Percentiles rank a stretch among this genome's conserved stretches.
Conservation (phyloP, 371 early-diverging fungal genomes). For the Rhizopus microsporus region DNA sequence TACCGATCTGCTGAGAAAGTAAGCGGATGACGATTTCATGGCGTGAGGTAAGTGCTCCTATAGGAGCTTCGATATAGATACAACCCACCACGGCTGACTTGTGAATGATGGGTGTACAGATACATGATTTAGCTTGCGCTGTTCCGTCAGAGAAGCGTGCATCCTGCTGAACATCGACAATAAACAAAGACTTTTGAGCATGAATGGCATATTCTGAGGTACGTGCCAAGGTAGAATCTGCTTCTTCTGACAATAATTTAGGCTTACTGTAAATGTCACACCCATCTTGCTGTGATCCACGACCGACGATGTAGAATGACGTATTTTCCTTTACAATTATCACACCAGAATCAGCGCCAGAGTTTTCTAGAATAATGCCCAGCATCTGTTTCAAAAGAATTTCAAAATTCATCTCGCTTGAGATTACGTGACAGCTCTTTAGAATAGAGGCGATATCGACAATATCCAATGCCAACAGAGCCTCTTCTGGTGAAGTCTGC, state of each 20-base stretch:
- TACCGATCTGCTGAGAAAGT: conserved; percentile 61
- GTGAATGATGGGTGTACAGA: conserved; percentile 61
- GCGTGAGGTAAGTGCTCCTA: conserved; percentile 53
- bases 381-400: conserved; percentile 52
- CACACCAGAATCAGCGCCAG: conserved; percentile 50
- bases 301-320: conserved; percentile 41
- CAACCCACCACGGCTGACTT: conserved; percentile 59
- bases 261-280: conserved; percentile 44
- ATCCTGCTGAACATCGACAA: conserved; percentile 43
- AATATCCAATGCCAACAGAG: conserved; percentile 43
- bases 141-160: conserved; percentile 43
- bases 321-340: conserved; percentile 50
- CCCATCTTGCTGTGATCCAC: conserved; percentile 42
- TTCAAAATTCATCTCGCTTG: conserved; percentile 59
- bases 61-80: conserved; percentile 59
- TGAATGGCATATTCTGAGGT: conserved; percentile 47
- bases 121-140: conserved; percentile 44
- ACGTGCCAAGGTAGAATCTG: conserved; percentile 38
- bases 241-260: conserved; percentile 37
- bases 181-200: conserved; percentile 39
- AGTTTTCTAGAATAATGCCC: conserved; percentile 51
- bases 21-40: conserved; percentile 55
- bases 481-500: conserved; percentile 39
- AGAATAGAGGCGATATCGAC: conserved; percentile 51
- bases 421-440: conserved; percentile 54